Evolutionary conservation across 1,284 basidiomycete species (phyloP), one percentile per base, ranked within the genome.

Genomic region (Neonothopanus nambi): DNA sequence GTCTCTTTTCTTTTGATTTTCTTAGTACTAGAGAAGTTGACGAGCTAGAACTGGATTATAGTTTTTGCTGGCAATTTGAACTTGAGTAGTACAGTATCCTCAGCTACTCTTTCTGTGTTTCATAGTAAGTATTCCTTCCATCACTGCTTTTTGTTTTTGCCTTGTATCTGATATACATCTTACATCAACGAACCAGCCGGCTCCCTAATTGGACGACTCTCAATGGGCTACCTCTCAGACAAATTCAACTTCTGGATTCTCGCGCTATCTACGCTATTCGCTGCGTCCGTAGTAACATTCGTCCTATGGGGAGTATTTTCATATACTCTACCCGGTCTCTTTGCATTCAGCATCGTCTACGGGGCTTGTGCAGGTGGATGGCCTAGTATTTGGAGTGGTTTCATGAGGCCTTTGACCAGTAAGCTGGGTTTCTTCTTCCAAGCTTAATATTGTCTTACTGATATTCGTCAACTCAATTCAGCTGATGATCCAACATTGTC

Each of bases 291-390:
- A 7, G 59, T 63, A 8, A 72, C 69, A 0, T 71, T 75, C 56
- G 45, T 76, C 15, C 59, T 76, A 0, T 76, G 73, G 74, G 74
- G 70, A 5, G 58, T 75, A 0, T 51, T 70, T 0, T 68, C 72
- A 1, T 63, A 65, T 28, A 63, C 63, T 2, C 63, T 74, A 13
- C 64, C 64, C 1, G 72, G 70, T 0, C 57, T 74, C 1, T 51
- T 74, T 1, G 59, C 63, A 0, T 76, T 72, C 35, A 63, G 68
- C 1, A 49, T 75, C n/a, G 61, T 59, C 0, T 70, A 74, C 37
- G 74, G 74, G 1, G 57, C 61, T 8, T 40, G 69, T 0, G 71
- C 71, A 0, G 67, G 72, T 5, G 70, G 72, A 0, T 75, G 71
- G 70, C 30, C 30, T 28, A 33, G 30, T 33, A 33, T 33, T 9